Conservation (phyloP, 345 rosid genomes). For the Anastatica hierochuntica region DNA sequence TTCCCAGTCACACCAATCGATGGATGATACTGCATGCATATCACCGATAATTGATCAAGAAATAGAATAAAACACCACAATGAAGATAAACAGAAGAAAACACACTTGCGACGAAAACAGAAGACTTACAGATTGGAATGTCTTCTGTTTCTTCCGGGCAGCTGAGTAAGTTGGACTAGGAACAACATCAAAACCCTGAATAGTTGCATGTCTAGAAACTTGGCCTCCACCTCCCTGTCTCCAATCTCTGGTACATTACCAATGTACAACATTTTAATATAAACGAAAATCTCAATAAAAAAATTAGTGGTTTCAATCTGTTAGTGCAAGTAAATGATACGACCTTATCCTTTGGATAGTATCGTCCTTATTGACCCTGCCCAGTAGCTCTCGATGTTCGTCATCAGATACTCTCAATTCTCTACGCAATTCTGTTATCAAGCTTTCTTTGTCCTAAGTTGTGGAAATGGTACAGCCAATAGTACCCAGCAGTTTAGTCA, state of each 20-base stretch:
- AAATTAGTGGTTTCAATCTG: not conserved
- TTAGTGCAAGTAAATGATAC: not conserved
- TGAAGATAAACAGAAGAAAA: slow-evolving; percentile 4
- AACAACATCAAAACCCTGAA: slow-evolving; percentile 44
- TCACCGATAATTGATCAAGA: slow-evolving; percentile 31
- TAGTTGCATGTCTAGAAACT: slow-evolving; percentile 36
- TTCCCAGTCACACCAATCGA: slow-evolving; percentile 44
- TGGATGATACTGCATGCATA: slow-evolving; percentile 49
- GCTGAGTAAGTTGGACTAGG: slow-evolving; percentile 73
- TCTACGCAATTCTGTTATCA: slow-evolving; percentile 90
- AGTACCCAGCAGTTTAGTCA: slow-evolving; percentile 3
- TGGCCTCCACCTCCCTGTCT: slow-evolving; percentile 68
- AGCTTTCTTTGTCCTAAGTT: slow-evolving; percentile 79
- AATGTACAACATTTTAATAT: slow-evolving; percentile 7
- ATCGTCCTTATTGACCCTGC: slow-evolving; percentile 78
- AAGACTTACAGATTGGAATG: slow-evolving; percentile 48
- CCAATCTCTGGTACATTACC: slow-evolving; percentile 61
- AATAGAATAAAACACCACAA: slow-evolving; percentile 29
- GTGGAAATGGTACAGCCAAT: slow-evolving; percentile 11
- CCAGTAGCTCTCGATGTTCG: slow-evolving; percentile 84
- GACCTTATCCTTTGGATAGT: slow-evolving; percentile 75
- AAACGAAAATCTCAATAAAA: not conserved
- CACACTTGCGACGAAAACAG: not conserved
- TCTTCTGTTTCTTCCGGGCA: slow-evolving; percentile 82
- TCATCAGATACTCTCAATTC: slow-evolving; percentile 94